Percentiles rank a stretch among this genome's conserved stretches.
Conservation (phyloP, 495 filamentous ascomycete species). For the Penicillium steckii region DNA sequence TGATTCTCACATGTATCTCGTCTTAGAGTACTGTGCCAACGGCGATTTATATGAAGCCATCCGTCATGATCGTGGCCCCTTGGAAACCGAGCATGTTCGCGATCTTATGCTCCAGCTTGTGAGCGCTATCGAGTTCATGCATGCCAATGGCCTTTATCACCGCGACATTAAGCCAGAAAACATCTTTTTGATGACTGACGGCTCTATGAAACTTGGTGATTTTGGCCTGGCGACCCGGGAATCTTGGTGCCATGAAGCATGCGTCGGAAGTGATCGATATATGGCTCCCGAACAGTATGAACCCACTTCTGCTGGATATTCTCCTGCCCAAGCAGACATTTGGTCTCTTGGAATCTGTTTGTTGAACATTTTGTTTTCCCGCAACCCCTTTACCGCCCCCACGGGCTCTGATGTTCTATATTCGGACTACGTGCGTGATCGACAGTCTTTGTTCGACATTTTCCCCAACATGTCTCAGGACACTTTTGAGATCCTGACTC, state of each 20-base stretch:
- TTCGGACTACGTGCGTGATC: conserved; percentile 86
- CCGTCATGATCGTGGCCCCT: conserved; percentile 76
- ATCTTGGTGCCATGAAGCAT: conserved; percentile 82
- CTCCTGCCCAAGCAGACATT: conserved; percentile 88
- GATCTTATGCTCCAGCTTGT: conserved; percentile 96
- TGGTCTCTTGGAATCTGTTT: conserved; percentile 97
- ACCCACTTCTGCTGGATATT: conserved; percentile 79
- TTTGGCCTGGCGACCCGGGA: conserved; percentile 90
- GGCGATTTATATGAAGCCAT: conserved; percentile 98
- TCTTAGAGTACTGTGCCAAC: conserved; percentile 93
- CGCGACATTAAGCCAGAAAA: conserved; percentile 99
- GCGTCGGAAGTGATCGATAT: conserved; percentile 95
- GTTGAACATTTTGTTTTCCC: conserved; percentile 91
- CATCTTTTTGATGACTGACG: conserved; percentile 85
- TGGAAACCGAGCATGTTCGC: conserved; percentile 94
- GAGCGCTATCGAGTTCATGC: conserved; percentile 86
- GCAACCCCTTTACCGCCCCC: conserved; percentile 90
- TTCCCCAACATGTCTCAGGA: conserved; percentile 99
- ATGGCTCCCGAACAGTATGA: conserved; percentile 99
- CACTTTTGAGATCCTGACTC: conserved; percentile 86
- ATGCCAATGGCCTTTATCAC: conserved; percentile 87
- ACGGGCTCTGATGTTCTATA: conserved; percentile 85
- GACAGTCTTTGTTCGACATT: conserved; percentile 94
- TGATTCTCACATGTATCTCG: conserved; percentile 81
- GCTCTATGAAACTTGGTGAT: conserved; percentile 93